These are phyloP conservation scores for Trichosanthes cucumerina DNA, from an alignment of 306 rosid species.

Conservation along the genomic window DNA sequence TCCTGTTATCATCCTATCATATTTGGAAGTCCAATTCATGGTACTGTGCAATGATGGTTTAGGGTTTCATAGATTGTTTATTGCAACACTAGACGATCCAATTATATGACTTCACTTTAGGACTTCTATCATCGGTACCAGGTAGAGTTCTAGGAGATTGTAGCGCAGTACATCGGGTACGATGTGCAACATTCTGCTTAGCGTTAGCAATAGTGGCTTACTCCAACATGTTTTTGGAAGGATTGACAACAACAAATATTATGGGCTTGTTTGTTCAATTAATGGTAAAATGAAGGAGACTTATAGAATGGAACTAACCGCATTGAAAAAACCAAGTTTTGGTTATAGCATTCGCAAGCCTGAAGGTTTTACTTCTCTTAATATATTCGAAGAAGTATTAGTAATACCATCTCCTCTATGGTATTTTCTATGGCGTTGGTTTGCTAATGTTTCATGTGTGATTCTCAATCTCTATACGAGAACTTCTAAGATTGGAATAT, in stretches of 20 bases:
- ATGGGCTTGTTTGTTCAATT: not conserved
- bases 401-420: not conserved
- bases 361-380: constrained; percentile 27
- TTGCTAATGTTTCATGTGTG: not conserved
- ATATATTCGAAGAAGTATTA: constrained; percentile 6
- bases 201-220: not conserved
- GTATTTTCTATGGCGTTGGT: not conserved
- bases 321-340: constrained; percentile 35
- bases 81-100: not conserved
- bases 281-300: not conserved
- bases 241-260: not conserved
- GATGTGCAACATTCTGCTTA: not conserved
- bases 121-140: not conserved
- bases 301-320: constrained; percentile 21
- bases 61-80: no score
- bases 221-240: not conserved
- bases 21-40: no score
- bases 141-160: not conserved
- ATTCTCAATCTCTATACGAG: not conserved
- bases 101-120: not conserved
- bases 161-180: constrained; percentile 12
- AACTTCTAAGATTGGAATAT: constrained; percentile 1
- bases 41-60: no score
- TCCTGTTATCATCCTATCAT: constrained; percentile 9
- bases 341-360: constrained; percentile 42